Conservation (phyloP, 2,329 filamentous ascomycete species). For the Fusarium nelsonii region DNA sequence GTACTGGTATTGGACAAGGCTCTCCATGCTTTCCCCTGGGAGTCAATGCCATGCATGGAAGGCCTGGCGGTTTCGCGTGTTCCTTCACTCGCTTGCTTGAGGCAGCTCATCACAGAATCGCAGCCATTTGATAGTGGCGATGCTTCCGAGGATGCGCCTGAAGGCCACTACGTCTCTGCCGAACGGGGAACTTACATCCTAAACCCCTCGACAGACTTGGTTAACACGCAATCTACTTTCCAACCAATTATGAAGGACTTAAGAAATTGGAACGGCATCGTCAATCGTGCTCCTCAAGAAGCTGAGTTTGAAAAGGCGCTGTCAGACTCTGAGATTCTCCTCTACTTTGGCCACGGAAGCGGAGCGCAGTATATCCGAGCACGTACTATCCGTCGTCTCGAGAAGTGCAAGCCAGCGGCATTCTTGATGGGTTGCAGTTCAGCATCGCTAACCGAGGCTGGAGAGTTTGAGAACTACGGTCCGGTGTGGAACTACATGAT, state of each 20-base stretch:
- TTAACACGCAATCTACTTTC: conserved; percentile 82
- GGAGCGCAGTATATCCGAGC: conserved; percentile 94
- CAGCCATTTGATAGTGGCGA: conserved; percentile 35
- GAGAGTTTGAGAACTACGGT: conserved; percentile 91
- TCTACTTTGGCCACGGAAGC: conserved; percentile 97
- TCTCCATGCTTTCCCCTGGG: conserved; percentile 94
- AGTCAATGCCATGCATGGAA: conserved; percentile 89
- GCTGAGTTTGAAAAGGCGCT: conserved; percentile 79
- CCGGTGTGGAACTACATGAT: conserved; percentile 93
- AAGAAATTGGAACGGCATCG: conserved; percentile 77
- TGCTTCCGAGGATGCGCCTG: conserved; percentile 28
- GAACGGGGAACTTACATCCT: conserved; percentile 80
- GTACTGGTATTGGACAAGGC: conserved; percentile 92
- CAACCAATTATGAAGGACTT: conserved; percentile 72
- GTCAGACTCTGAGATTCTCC: conserved; percentile 74
- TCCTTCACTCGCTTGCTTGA: conserved; percentile 85
- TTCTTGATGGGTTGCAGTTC: conserved; percentile 97
- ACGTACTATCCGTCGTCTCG: conserved; percentile 82
- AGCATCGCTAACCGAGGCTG: conserved; percentile 79
- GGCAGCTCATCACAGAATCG: conserved; percentile 76
- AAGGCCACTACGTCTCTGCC: conserved; percentile 68
- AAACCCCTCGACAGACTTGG: conserved; percentile 88
- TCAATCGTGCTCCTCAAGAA: conserved; percentile 78
- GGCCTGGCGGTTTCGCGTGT: conserved; percentile 85
- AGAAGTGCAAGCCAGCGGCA: conserved; percentile 79